Percentiles rank a stretch among this genome's conserved stretches.
These are phyloP conservation scores for Volvox carteri DNA, from an alignment of 163 green algal genomes.

Conservation along the genomic window DNA sequence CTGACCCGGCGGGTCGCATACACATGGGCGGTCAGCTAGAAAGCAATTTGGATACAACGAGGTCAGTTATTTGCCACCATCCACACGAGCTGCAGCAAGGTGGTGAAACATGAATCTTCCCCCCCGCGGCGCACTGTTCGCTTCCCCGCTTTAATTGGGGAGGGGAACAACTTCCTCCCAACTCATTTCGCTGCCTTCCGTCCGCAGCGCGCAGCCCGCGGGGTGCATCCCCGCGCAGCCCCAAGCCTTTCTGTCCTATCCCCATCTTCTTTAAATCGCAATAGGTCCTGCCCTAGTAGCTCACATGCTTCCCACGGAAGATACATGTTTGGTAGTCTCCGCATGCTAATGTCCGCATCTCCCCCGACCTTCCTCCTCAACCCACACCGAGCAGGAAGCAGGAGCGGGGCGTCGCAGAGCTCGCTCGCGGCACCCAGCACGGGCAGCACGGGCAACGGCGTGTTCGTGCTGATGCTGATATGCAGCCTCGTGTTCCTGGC, in stretches of 20 bases:
- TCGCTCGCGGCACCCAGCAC: background rate
- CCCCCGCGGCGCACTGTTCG: background rate
- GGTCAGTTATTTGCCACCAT: too few species aligned
- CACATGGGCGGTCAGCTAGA: background rate
- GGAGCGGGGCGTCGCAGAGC: too few species aligned
- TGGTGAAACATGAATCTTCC: background rate
- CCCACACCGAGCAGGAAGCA: background rate
- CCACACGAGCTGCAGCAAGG: too few species aligned
- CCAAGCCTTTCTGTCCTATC: too few species aligned
- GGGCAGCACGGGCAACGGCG: slow-evolving; percentile 71
- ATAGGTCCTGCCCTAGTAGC: background rate
- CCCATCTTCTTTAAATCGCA: background rate
- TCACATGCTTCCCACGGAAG: background rate
- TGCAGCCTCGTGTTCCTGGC: slow-evolving; percentile 79
- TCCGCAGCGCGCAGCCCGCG: too few species aligned
- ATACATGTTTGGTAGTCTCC: too few species aligned
- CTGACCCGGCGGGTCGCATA: background rate
- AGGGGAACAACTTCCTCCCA: too few species aligned
- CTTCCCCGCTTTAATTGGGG: background rate
- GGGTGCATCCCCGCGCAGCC: too few species aligned
- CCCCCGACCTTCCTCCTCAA: background rate
- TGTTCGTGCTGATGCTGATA: slow-evolving; percentile 80
- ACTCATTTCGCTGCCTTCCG: too few species aligned
- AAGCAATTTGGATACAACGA: background rate
- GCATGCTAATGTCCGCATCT: too few species aligned